A percentile compares a stretch with the other conserved stretches of the same genome.
These are phyloP conservation scores for Macrolepiota fuliginosa DNA, from an alignment of 768 basidiomycete genomes.

Conservation along the genomic window DNA sequence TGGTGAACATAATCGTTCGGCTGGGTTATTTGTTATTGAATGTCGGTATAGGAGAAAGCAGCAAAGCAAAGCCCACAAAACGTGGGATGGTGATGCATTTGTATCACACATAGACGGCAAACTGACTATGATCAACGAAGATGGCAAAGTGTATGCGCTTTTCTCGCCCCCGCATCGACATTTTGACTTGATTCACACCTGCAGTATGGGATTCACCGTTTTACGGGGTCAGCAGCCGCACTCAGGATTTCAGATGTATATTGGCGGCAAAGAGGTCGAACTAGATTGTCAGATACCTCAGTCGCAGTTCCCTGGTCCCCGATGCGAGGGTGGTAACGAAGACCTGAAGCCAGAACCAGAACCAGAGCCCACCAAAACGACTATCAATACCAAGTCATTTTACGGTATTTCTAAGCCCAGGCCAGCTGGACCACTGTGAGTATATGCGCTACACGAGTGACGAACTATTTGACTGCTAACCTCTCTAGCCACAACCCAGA, in stretches of 20 bases:
- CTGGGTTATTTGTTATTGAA: background rate
- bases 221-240: conserved; percentile 60
- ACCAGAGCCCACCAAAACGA: conserved; percentile 18
- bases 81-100: conserved; percentile 82
- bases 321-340: conserved; percentile 10
- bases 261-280: conserved; percentile 62
- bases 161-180: background rate
- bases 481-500: conserved; percentile 69
- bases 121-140: conserved; percentile 63
- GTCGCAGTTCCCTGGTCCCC: conserved; percentile 49
- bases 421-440: conserved; percentile 45
- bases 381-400: conserved; percentile 43
- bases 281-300: conserved; percentile 50
- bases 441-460: background rate
- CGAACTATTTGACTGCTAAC: background rate
- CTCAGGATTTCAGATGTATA: conserved; percentile 40
- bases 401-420: conserved; percentile 46
- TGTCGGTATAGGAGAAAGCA: conserved; percentile 60
- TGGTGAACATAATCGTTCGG: conserved; percentile 41
- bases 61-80: conserved; percentile 74
- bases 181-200: background rate
- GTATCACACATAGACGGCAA: conserved; percentile 49
- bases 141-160: conserved; percentile 60
- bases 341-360: background rate
- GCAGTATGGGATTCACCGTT: conserved; percentile 57